Evolutionary conservation across 768 basidiomycete genomes (phyloP).

Genomic region (Xerocomellus amylosporus): DNA sequence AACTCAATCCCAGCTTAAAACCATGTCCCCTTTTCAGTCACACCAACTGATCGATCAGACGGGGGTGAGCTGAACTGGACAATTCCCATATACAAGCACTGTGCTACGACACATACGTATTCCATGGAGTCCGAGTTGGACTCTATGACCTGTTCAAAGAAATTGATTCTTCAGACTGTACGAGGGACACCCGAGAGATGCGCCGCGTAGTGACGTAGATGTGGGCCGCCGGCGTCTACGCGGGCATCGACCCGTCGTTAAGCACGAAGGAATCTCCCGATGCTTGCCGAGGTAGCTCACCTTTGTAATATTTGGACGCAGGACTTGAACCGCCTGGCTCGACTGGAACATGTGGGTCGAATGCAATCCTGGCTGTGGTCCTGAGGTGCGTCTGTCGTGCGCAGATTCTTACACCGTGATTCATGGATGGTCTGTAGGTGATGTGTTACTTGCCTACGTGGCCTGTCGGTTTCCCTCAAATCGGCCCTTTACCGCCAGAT

Average conservation of each 20-base stretch:
- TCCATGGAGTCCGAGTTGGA: neutral
- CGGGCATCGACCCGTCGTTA: conserved; percentile 15
- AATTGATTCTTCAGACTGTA: conserved; percentile 24
- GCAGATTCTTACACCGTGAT: no score
- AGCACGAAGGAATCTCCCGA: conserved; percentile 1
- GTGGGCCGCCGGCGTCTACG: conserved; percentile 42
- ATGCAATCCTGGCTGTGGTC: conserved; percentile 45
- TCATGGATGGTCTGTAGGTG: conserved; percentile 12
- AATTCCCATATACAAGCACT: conserved; percentile 28
- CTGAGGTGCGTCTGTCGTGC: conserved; percentile 38
- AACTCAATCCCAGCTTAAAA: conserved; percentile 23
- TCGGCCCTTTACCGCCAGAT: neutral
- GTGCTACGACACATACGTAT: conserved; percentile 29
- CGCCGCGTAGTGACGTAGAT: conserved; percentile 44
- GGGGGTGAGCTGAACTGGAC: conserved; percentile 25
- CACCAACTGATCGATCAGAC: conserved; percentile 2
- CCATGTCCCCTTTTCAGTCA: conserved; percentile 16
- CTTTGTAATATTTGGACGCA: conserved; percentile 33
- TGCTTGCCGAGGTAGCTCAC: neutral
- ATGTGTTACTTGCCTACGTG: conserved; percentile 29
- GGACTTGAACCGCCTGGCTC: conserved; percentile 41
- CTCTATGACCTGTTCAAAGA: conserved; percentile 29
- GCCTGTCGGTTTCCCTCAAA: conserved; percentile 15
- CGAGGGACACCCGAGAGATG: conserved; percentile 43
- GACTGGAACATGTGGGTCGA: conserved; percentile 52